Evolutionary conservation across 1,139 yeast genomes (phyloP).

Genomic region (Lodderomyces beijingensis): DNA sequence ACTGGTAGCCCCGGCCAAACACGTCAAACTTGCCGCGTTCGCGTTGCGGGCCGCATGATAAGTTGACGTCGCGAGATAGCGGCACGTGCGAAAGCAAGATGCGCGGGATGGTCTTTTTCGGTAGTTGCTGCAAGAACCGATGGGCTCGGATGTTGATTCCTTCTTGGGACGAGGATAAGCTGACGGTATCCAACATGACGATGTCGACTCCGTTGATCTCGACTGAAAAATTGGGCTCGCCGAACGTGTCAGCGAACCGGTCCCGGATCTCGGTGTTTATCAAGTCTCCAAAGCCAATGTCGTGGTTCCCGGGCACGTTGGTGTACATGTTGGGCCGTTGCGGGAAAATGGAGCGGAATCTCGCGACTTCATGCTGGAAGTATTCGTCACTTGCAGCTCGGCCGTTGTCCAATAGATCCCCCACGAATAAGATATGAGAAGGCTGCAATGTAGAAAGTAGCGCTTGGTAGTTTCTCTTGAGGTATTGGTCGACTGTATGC

Average conservation of each 20-base stretch:
- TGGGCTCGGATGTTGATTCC: constrained; percentile 25
- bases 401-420: constrained; percentile 54
- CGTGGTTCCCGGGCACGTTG: constrained; percentile 54
- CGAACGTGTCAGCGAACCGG: constrained; percentile 39
- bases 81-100: constrained; percentile 50
- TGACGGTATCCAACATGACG: constrained; percentile 41
- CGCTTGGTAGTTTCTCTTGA: constrained; percentile 43
- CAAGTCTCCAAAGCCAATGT: constrained; percentile 51
- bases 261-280: constrained; percentile 34
- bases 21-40: constrained; percentile 24
- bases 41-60: constrained; percentile 42
- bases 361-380: constrained; percentile 29
- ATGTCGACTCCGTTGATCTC: constrained; percentile 40
- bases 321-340: constrained; percentile 4
- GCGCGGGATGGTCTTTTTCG: constrained; percentile 23
- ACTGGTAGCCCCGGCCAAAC: constrained; percentile 45
- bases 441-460: constrained; percentile 37
- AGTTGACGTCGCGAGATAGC: constrained; percentile 33
- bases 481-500: constrained; percentile 47
- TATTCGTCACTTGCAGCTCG: constrained; percentile 39
- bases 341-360: constrained; percentile 40
- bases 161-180: constrained; percentile 32
- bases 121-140: constrained; percentile 20
- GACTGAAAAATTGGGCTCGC: constrained; percentile 30
- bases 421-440: constrained; percentile 44